A percentile compares a stretch with the other conserved stretches of the same genome.
Conservation (phyloP, 2,329 filamentous ascomycete species). For the Penicillium sp. region DNA sequence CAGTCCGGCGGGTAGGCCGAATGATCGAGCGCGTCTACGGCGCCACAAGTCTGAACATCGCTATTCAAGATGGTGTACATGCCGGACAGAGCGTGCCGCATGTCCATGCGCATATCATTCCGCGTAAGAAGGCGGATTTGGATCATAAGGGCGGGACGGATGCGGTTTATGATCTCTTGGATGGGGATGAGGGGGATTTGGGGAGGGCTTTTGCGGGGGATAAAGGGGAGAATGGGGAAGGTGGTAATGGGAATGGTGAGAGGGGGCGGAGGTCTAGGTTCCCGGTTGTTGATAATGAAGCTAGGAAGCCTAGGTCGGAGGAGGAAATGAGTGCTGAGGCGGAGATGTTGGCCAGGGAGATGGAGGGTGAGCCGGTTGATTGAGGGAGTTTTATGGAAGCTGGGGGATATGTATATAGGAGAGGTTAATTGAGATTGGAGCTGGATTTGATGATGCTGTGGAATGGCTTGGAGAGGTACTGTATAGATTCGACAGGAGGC, state of each 20-base stretch:
- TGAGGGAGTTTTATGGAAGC: conserved; percentile 9
- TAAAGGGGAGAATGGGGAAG: conserved; percentile 24
- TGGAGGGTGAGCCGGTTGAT: conserved; percentile 37
- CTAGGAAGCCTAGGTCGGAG: conserved; percentile 62
- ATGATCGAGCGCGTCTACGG: conserved; percentile 64
- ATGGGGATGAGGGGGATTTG: conserved; percentile 79
- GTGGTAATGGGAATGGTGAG: conserved; percentile 33
- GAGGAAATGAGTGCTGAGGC: conserved; percentile 81
- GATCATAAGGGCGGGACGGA: conserved; percentile 60
- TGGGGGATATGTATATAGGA: neutral
- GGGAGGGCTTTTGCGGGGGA: conserved; percentile 66
- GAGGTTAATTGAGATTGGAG: no score
- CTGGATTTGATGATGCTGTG: no score
- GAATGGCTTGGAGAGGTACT: no score
- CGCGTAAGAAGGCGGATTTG: conserved; percentile 59
- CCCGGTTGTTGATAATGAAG: conserved; percentile 66
- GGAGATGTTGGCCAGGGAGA: conserved; percentile 51
- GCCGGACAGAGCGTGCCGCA: conserved; percentile 93
- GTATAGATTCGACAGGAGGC: no score
- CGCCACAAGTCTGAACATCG: conserved; percentile 81
- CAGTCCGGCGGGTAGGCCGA: conserved; percentile 75
- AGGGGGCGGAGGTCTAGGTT: conserved; percentile 56
- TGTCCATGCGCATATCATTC: conserved; percentile 89
- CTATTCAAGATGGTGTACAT: conserved; percentile 86
- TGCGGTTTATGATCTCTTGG: conserved; percentile 76